phyloP scores from a whole-genome alignment of 768 basidiomycete genomes.

The Sarcodon sp. region DNA sequence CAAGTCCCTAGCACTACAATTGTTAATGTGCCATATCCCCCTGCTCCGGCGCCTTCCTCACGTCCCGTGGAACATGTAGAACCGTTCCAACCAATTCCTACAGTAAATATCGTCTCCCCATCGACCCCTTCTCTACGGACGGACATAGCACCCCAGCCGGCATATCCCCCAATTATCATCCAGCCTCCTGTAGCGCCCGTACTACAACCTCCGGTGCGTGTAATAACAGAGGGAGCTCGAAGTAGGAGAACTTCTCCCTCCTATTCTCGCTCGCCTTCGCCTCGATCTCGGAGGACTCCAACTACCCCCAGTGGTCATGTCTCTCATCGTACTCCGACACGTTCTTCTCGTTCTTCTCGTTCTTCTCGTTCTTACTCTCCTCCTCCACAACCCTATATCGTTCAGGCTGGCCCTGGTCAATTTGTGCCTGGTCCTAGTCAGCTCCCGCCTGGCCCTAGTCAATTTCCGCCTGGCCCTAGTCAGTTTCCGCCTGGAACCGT shows the following conservation, averaged over 20 bases:
- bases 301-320: too few species aligned
- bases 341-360: conserved; percentile 3
- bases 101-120: background rate
- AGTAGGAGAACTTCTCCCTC: conserved; percentile 7
- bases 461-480: too few species aligned
- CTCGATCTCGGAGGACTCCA: background rate
- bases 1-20: background rate
- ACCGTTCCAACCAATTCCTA: background rate
- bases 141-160: background rate
- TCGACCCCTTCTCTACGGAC: background rate
- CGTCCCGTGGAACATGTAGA: background rate
- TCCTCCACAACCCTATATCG: too few species aligned
- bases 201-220: background rate
- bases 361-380: background rate
- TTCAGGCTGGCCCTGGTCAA: too few species aligned
- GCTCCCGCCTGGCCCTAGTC: too few species aligned
- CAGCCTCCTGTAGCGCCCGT: background rate
- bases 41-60: background rate
- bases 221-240: background rate
- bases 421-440: too few species aligned
- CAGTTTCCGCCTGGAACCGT: too few species aligned
- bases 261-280: conserved; percentile 12
- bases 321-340: too few species aligned
- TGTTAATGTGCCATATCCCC: background rate
- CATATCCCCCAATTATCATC: conserved; percentile 1